Conservation (phyloP, 2,329 filamentous ascomycete species). For the Microcyclosporella mali region DNA sequence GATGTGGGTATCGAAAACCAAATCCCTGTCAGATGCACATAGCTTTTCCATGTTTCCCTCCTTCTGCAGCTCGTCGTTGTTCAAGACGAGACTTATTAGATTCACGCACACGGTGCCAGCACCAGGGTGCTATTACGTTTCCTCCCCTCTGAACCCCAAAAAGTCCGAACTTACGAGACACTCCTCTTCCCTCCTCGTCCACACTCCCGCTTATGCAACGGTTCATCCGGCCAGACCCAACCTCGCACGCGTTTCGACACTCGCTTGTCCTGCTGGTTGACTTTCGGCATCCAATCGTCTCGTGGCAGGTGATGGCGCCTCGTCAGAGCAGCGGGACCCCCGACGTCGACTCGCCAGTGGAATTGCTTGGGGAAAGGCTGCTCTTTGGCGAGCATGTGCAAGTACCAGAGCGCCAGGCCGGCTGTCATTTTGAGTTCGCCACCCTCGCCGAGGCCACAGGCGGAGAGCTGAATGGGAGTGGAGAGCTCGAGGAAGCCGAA, state of each 20-base stretch:
- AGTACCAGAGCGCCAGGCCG: conserved; percentile 68
- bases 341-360: conserved; percentile 65
- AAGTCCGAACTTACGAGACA: conserved; percentile 3
- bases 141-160: neutral
- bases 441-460: conserved; percentile 31
- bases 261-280: conserved; percentile 66
- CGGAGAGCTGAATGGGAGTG: conserved; percentile 47
- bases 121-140: conserved; percentile 3
- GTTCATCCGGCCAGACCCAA: conserved; percentile 71
- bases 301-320: conserved; percentile 62
- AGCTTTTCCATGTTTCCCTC: neutral
- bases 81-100: too few relatives aligned
- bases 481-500: conserved; percentile 84
- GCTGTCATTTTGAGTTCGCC: conserved; percentile 56
- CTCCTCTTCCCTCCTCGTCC: conserved; percentile 46
- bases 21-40: neutral
- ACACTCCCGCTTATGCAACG: conserved; percentile 64
- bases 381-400: conserved; percentile 65
- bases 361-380: conserved; percentile 53
- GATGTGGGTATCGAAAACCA: neutral
- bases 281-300: conserved; percentile 70
- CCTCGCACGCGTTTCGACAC: conserved; percentile 67
- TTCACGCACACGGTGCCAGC: too few relatives aligned
- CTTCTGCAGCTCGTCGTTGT: neutral
- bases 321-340: conserved; percentile 66